Conservation (phyloP, 2,329 filamentous ascomycete species). For the Trichoderma koningiopsis region DNA sequence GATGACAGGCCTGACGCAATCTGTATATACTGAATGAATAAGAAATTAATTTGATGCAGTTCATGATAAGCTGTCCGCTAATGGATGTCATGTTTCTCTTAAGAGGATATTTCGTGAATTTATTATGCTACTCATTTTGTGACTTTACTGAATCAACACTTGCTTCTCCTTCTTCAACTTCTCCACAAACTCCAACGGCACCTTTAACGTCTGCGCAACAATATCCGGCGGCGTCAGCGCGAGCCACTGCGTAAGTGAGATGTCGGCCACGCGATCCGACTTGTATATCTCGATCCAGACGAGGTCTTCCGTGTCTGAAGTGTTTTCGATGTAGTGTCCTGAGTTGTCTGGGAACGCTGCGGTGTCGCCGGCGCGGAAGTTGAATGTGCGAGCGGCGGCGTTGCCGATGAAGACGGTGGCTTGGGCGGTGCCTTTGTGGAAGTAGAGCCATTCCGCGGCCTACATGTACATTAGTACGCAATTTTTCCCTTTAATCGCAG, state of each 20-base stretch:
- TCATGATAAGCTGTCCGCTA: background rate
- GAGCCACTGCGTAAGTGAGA: conserved; percentile 69
- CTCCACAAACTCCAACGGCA: conserved; percentile 58
- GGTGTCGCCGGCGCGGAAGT: conserved; percentile 68
- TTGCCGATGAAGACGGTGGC: conserved; percentile 68
- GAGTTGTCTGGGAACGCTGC: conserved; percentile 69
- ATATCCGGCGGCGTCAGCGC: conserved; percentile 66
- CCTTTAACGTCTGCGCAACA: conserved; percentile 61
- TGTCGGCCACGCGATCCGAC: conserved; percentile 66
- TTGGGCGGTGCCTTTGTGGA: conserved; percentile 62
- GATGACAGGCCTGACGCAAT: background rate
- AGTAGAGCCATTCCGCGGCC: conserved; percentile 73
- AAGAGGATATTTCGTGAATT: accelerated
- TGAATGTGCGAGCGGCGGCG: conserved; percentile 64
- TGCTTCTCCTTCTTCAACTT: conserved; percentile 66
- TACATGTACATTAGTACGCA: conserved; percentile 33
- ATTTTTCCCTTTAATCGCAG: background rate
- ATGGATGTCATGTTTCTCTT: background rate
- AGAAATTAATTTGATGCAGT: background rate
- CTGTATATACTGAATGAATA: background rate
- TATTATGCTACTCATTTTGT: background rate
- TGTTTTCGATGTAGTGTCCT: conserved; percentile 71
- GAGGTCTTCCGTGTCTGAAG: conserved; percentile 62
- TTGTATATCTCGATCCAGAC: conserved; percentile 72
- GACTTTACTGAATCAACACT: conserved; percentile 42